Conservation (phyloP, 495 filamentous ascomycete genomes). For the Aspergillus egyptiacus region DNA sequence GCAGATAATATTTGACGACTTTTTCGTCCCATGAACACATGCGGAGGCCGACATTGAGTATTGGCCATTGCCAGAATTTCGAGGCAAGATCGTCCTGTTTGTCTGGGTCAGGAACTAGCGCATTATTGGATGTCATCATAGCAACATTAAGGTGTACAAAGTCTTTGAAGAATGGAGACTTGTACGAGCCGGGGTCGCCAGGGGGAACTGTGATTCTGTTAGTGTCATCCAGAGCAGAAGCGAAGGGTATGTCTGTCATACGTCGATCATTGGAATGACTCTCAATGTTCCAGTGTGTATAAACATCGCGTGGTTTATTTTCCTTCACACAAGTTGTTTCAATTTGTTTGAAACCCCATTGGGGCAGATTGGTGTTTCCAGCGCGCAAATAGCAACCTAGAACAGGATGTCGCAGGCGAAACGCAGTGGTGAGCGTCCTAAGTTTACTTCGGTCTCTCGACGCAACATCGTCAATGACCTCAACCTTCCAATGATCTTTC, state of each 20-base stretch:
- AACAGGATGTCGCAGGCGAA: conserved; percentile 76
- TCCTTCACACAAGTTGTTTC: conserved; percentile 93
- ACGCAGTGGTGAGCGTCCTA: conserved; percentile 88
- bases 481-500: conserved; percentile 95
- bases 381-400: conserved; percentile 92
- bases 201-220: conserved; percentile 61
- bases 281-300: conserved; percentile 99
- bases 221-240: background rate
- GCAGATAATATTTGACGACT: conserved; percentile 95
- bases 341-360: conserved; percentile 99
- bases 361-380: conserved; percentile 92
- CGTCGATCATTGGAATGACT: conserved; percentile 88
- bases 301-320: conserved; percentile 86
- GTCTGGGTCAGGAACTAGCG: conserved; percentile 93
- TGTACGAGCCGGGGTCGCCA: conserved; percentile 87
- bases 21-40: conserved; percentile 99
- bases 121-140: conserved; percentile 99
- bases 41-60: conserved; percentile 87
- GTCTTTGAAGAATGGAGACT: conserved; percentile 92
- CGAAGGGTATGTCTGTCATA: conserved; percentile 42
- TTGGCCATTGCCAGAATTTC: conserved; percentile 97
- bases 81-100: conserved; percentile 98
- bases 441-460: conserved; percentile 80
- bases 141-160: conserved; percentile 97
- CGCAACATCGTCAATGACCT: conserved; percentile 83